Evolutionary conservation across 2,329 filamentous ascomycete genomes (phyloP).

Genomic region (Amauroascus niger): DNA sequence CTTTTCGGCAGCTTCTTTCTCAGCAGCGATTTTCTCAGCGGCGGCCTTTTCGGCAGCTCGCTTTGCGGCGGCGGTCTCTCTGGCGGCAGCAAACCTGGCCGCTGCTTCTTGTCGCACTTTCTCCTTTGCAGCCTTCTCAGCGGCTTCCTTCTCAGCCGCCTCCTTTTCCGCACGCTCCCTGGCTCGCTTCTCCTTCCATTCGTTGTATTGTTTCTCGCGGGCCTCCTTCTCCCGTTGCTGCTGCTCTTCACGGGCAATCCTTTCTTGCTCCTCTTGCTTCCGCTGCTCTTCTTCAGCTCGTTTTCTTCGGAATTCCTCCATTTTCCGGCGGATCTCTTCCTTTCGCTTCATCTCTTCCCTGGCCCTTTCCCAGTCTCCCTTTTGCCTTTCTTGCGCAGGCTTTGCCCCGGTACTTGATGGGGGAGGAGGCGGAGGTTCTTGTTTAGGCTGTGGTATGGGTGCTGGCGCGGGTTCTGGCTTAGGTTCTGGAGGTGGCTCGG

Average conservation of each 20-base stretch:
- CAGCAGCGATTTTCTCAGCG: constrained; percentile 26
- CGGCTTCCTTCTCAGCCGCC: constrained; percentile 21
- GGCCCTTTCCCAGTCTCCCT: constrained; percentile 21
- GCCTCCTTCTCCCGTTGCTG: constrained; percentile 33
- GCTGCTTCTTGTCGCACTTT: constrained; percentile 18
- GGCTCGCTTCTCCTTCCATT: constrained; percentile 34
- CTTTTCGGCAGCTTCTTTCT: constrained; percentile 31
- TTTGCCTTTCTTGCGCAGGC: constrained; percentile 27
- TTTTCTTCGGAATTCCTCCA: constrained; percentile 30
- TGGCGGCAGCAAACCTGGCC: constrained; percentile 24
- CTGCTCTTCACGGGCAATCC: constrained; percentile 34
- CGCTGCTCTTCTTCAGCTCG: constrained; percentile 32
- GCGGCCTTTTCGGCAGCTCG: constrained; percentile 30
- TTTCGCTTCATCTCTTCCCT: constrained; percentile 32
- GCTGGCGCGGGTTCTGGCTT: constrained; percentile 3
- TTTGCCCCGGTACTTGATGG: constrained; percentile 16
- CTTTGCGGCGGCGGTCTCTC: constrained; percentile 30
- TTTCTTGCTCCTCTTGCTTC: constrained; percentile 32
- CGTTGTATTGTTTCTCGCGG: constrained; percentile 33
- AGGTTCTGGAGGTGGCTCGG: neutral
- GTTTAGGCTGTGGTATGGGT: constrained; percentile 6
- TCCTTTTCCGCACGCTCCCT: constrained; percentile 20
- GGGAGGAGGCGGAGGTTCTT: constrained; percentile 4
- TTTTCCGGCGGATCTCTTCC: constrained; percentile 30
- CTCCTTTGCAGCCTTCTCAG: constrained; percentile 21